Percentiles rank a stretch among this genome's conserved stretches.
Conservation (phyloP, 345 rosid genomes). For the Trapa bicornis region DNA sequence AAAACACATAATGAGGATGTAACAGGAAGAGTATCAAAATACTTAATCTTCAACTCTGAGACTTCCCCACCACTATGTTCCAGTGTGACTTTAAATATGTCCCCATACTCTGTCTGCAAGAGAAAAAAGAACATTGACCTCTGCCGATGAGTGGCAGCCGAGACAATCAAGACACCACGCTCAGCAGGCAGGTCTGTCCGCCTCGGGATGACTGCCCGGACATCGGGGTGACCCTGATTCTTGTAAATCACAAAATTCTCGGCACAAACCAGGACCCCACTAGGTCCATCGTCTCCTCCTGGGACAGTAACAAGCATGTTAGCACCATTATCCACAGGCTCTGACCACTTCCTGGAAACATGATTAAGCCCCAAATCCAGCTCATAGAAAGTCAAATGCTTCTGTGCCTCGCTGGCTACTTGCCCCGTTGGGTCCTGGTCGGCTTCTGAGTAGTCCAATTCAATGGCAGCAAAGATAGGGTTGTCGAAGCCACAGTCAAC, state of each 20-base stretch:
- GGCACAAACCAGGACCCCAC: constrained; percentile 90
- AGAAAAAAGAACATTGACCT: constrained; percentile 85
- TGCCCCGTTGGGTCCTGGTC: constrained; percentile 87
- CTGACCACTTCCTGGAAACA: constrained; percentile 95
- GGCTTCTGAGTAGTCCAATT: constrained; percentile 92
- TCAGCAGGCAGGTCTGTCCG: constrained; percentile 85
- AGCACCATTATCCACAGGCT: constrained; percentile 91
- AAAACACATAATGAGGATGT: constrained; percentile 74
- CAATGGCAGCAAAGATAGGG: constrained; percentile 83
- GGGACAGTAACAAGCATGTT: constrained; percentile 95
- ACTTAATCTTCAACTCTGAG: constrained; percentile 76
- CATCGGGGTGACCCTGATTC: constrained; percentile 87
- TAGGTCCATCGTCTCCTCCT: constrained; percentile 96
- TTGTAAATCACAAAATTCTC: constrained; percentile 96
- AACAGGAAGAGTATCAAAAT: constrained; percentile 89
- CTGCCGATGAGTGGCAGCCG: constrained; percentile 84
- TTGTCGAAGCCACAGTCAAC: constrained; percentile 96
- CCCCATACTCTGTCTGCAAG: constrained; percentile 94
- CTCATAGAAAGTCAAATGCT: constrained; percentile 88
- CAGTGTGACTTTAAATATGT: constrained; percentile 77
- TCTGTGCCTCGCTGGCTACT: constrained; percentile 86
- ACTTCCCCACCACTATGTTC: constrained; percentile 65
- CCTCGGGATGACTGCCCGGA: constrained; percentile 90
- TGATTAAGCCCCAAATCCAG: constrained; percentile 94
- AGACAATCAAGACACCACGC: constrained; percentile 82